phyloP scores from a whole-genome alignment of 148 eudicot genomes.

The Vaccinium myrtillus region DNA sequence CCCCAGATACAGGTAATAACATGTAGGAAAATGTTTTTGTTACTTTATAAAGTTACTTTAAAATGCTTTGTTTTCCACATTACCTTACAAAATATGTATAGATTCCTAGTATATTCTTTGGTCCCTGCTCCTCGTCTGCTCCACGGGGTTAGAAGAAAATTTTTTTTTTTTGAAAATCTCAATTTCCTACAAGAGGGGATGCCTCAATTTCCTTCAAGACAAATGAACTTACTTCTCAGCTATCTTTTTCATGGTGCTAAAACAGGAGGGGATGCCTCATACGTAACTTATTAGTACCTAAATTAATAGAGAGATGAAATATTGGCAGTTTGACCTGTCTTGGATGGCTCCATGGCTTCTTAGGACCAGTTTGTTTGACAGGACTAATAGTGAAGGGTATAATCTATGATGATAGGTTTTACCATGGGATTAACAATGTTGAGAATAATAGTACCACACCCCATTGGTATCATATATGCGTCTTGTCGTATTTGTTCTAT shows the following conservation, averaged over 20 bases:
- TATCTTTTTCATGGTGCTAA: background rate
- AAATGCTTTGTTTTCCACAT: background rate
- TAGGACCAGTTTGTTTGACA: background rate
- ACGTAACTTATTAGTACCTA: background rate
- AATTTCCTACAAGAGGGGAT: background rate
- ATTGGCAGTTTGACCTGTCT: background rate
- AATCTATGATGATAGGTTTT: background rate
- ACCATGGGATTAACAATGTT: background rate
- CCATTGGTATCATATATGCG: background rate
- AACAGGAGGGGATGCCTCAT: background rate
- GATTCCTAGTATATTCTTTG: background rate
- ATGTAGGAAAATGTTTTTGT: background rate
- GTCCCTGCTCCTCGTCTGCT: background rate
- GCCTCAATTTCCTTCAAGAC: background rate
- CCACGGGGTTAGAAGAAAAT: background rate
- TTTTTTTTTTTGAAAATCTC: background rate
- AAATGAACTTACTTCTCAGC: background rate
- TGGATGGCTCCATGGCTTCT: background rate
- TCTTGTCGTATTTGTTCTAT: background rate
- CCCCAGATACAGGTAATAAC: conserved; percentile 34
- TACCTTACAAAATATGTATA: background rate
- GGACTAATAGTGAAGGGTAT: background rate
- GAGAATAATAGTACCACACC: background rate
- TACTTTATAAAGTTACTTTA: background rate
- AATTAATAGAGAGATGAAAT: background rate